A percentile compares a stretch with the other conserved stretches of the same genome.
Conservation (phyloP, 345 rosid species). For the Pelargonium nanum region DNA sequence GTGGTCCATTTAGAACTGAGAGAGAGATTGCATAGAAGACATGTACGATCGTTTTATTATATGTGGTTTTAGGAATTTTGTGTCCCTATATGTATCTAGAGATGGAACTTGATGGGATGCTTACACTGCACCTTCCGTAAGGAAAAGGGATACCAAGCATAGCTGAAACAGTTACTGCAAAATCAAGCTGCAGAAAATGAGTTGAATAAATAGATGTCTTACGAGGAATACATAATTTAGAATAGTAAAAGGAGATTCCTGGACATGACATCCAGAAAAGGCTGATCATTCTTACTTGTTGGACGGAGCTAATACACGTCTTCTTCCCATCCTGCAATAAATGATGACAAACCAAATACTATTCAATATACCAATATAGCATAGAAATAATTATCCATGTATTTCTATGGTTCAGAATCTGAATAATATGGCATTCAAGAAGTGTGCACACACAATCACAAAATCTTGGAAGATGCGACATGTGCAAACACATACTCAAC, state of each 20-base stretch:
- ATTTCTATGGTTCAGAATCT: neutral
- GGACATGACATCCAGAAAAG: neutral
- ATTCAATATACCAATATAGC: neutral
- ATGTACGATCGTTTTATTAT: neutral
- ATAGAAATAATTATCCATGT: neutral
- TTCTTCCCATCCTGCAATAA: constrained; percentile 48
- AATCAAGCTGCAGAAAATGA: constrained; percentile 65
- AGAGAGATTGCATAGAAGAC: neutral
- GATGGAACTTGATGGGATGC: constrained; percentile 32
- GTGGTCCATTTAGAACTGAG: neutral
- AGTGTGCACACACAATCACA: neutral
- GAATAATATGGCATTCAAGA: neutral
- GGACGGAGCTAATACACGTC: constrained; percentile 52
- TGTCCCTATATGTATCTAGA: neutral
- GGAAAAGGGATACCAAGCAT: constrained; percentile 84
- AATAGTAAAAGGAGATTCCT: constrained; percentile 10
- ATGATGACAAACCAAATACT: neutral
- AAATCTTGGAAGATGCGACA: neutral
- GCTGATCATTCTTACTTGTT: constrained; percentile 49
- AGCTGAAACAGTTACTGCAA: constrained; percentile 84
- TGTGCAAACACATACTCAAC: neutral
- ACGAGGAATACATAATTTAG: constrained; percentile 2
- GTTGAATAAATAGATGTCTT: constrained; percentile 8
- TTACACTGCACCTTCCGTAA: constrained; percentile 95
- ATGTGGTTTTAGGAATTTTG: neutral